These are phyloP conservation scores for Knoxia roxburghii DNA, from an alignment of 257 asterid species.

Conservation along the genomic window DNA sequence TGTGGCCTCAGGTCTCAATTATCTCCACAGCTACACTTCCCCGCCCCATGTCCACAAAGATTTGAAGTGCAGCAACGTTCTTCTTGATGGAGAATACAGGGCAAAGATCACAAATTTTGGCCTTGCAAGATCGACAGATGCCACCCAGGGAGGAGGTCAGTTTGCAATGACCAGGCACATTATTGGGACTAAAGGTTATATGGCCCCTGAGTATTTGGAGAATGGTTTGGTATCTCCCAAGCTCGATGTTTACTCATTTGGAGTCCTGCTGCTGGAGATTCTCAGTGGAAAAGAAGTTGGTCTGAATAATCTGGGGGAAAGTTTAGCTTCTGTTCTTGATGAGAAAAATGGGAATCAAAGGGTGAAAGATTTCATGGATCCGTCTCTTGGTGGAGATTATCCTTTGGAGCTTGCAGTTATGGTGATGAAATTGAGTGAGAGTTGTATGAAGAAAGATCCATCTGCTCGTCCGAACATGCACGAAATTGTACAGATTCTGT, in stretches of 20 bases:
- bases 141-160: slow-evolving; percentile 61
- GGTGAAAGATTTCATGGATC: slow-evolving; percentile 46
- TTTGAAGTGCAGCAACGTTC: slow-evolving; percentile 56
- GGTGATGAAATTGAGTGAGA: slow-evolving; percentile 42
- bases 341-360: slow-evolving; percentile 36
- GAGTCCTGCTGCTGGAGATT: slow-evolving; percentile 73
- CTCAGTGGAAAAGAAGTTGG: slow-evolving; percentile 68
- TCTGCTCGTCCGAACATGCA: slow-evolving; percentile 63
- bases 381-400: slow-evolving; percentile 46
- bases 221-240: slow-evolving; percentile 70
- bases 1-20: slow-evolving; percentile 72
- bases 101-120: slow-evolving; percentile 71
- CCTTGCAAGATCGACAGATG: slow-evolving; percentile 66
- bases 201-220: slow-evolving; percentile 97
- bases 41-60: slow-evolving; percentile 86
- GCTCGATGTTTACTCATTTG: slow-evolving; percentile 86
- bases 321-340: slow-evolving; percentile 30
- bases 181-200: slow-evolving; percentile 89
- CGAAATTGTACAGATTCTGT: slow-evolving; percentile 54
- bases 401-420: slow-evolving; percentile 43
- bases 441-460: slow-evolving; percentile 63
- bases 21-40: slow-evolving; percentile 71
- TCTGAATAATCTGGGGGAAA: slow-evolving; percentile 28
- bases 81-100: slow-evolving; percentile 57
- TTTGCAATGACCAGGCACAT: slow-evolving; percentile 85